Percentiles rank a stretch among this genome's conserved stretches.
Conservation (phyloP, 2,329 filamentous ascomycete species). For the Curvularia spicifera region DNA sequence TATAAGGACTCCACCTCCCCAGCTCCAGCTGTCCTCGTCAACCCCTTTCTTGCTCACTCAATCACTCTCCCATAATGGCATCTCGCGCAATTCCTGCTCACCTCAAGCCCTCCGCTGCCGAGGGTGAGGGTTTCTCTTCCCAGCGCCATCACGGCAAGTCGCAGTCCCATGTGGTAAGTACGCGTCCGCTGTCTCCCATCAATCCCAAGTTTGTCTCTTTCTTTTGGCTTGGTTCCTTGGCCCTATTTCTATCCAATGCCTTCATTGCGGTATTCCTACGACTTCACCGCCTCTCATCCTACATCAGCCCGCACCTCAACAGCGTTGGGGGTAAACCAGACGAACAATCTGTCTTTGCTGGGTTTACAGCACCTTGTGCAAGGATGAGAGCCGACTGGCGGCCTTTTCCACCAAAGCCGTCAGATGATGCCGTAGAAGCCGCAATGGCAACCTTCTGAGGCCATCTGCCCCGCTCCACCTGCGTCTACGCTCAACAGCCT, state of each 20-base stretch:
- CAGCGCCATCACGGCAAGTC: slow-evolving; percentile 82
- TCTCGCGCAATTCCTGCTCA: slow-evolving; percentile 78
- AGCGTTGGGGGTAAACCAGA: background rate
- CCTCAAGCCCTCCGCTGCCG: slow-evolving; percentile 68
- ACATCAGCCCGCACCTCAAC: background rate
- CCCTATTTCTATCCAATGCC: background rate
- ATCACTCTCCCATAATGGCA: slow-evolving; percentile 63
- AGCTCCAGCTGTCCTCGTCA: slow-evolving; percentile 21
- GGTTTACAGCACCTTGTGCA: background rate
- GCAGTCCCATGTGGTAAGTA: slow-evolving; percentile 82
- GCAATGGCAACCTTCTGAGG: background rate
- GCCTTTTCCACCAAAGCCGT: background rate
- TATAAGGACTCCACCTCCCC: slow-evolving; percentile 34
- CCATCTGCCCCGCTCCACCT: slow-evolving; percentile 5
- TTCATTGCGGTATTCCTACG: background rate
- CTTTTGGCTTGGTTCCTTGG: background rate
- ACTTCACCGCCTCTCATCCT: slow-evolving; percentile 3
- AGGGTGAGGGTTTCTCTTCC: slow-evolving; percentile 54
- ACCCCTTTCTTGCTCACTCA: slow-evolving; percentile 12
- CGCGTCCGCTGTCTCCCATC: background rate
- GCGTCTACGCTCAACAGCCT: background rate
- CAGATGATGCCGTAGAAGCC: background rate
- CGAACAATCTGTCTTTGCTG: background rate
- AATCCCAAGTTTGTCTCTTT: background rate
- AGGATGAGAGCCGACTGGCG: background rate